A percentile compares a stretch with the other conserved stretches of the same genome.
phyloP scores from a whole-genome alignment of 2,329 filamentous ascomycete species.

The Tolypocladium endophyticum region DNA sequence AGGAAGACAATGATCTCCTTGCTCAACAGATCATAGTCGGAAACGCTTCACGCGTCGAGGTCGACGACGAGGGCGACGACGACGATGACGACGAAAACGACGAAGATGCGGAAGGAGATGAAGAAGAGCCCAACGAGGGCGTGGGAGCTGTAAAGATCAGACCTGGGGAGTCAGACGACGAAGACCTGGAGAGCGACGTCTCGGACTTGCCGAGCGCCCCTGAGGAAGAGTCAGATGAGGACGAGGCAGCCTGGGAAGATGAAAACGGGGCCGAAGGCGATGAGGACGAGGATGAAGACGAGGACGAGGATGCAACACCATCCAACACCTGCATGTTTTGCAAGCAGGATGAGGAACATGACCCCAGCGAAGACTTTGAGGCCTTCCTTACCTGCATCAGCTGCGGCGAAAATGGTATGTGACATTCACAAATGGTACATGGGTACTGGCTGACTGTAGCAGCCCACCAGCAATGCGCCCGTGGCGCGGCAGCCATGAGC shows the following conservation, averaged over 20 bases:
- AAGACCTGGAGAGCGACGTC: slow-evolving; percentile 39
- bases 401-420: slow-evolving; percentile 77
- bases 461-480: slow-evolving; percentile 90
- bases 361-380: slow-evolving; percentile 73
- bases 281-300: slow-evolving; percentile 47
- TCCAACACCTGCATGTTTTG: slow-evolving; percentile 57
- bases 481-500: slow-evolving; percentile 42
- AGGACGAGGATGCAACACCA: slow-evolving; percentile 43
- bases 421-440: slow-evolving; percentile 8
- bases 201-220: slow-evolving; percentile 36
- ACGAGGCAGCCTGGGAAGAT: slow-evolving; percentile 34
- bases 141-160: slow-evolving; percentile 48
- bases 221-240: slow-evolving; percentile 20
- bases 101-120: slow-evolving; percentile 15
- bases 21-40: slow-evolving; percentile 15
- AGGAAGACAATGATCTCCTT: slow-evolving; percentile 26
- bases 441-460: slow-evolving; percentile 29
- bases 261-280: slow-evolving; percentile 47
- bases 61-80: slow-evolving; percentile 21
- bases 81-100: slow-evolving; percentile 24
- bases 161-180: slow-evolving; percentile 36
- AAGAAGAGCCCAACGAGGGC: slow-evolving; percentile 39
- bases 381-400: slow-evolving; percentile 63
- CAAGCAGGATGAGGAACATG: slow-evolving; percentile 70
- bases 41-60: slow-evolving; percentile 18